Base-by-base conservation (phyloP, 495 filamentous ascomycete species). In the Penicillium steckii region DNA sequence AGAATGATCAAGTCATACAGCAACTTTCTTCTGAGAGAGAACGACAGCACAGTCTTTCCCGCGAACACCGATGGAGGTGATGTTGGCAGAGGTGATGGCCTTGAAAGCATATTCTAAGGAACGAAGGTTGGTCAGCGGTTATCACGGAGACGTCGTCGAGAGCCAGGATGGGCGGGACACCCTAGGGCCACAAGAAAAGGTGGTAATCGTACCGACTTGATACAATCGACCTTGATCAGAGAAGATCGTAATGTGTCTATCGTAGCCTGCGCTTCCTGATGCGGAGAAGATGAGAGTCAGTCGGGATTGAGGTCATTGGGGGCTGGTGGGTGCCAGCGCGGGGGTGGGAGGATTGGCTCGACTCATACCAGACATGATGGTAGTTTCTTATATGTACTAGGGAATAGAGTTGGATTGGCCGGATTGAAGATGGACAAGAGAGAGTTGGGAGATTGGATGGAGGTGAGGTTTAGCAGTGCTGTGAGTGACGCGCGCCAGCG, bases 191-290 rank as follows among this genome's bases (percentile, higher is more conserved):
- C 22, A 21, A 40, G 43, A 21, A 44, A 37, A 18, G 38, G 23
- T 27, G n/a, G 45, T 48, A 12, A 52, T 88, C 92, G 61, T 81
- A 98, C 95, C 94, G 69, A 98, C 94, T 96, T 98, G 94, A 74
- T 97, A 98, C 71, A 98, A 77, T 73, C 94, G 83, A 65, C 94
- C 94, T 70, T 96, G 90, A 71, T 98, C 94, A 33, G 95, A 97
- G 81, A 98, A 98, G 84, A 98, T 97, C 64, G 94, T 98, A 62
- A 98, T 97, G 71, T 98, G 94, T 80, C 94, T 83, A 73, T 98
- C 94, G 77, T 92, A 97, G 56, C 89, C 91, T 67, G 93, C 91
- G 79, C 89, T 95, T 77, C 90, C 92, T 96, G 25, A 41, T 61
- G 65, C 70, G 62, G 56, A 60, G 52, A 62, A 59, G 60, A 52